Conservation (phyloP, 2,329 filamentous ascomycete genomes). For the Aspergillus sojae region DNA sequence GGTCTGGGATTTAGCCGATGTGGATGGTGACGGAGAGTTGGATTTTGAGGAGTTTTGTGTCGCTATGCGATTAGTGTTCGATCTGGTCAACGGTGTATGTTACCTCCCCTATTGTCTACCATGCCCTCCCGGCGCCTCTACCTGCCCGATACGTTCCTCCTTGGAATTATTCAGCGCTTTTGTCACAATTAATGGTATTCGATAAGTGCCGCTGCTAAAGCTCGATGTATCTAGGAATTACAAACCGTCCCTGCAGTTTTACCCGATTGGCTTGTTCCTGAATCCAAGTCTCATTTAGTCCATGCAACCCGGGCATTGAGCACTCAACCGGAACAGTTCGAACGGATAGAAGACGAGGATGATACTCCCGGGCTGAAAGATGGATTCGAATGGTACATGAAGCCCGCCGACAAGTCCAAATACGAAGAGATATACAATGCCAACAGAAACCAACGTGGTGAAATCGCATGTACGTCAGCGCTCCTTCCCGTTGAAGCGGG, state of each 20-base stretch:
- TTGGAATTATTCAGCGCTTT: neutral
- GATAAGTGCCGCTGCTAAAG: neutral
- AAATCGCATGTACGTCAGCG: conserved; percentile 69
- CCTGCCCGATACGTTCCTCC: neutral
- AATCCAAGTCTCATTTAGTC: conserved; percentile 89
- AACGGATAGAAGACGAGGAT: conserved; percentile 75
- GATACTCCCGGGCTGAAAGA: conserved; percentile 86
- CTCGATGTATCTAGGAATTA: conserved; percentile 66
- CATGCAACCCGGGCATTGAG: conserved; percentile 80
- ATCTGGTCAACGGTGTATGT: conserved; percentile 88
- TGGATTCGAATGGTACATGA: conserved; percentile 99
- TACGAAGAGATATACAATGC: conserved; percentile 98
- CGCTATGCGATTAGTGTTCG: conserved; percentile 96
- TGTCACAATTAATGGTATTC: conserved; percentile 1
- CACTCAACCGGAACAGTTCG: conserved; percentile 79
- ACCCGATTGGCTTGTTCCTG: conserved; percentile 95
- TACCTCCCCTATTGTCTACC: conserved; percentile 10
- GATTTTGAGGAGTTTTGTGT: conserved; percentile 99
- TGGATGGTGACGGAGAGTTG: conserved; percentile 94
- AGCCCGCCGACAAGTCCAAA: conserved; percentile 82
- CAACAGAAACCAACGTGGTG: conserved; percentile 83
- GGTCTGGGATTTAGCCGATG: conserved; percentile 96
- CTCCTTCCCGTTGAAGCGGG: neutral
- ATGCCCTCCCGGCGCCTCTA: conserved; percentile 2
- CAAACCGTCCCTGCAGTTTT: conserved; percentile 80